Evolutionary conservation across 164 flowering plant genomes (phyloP), one percentile per base, ranked within the genome.

Genomic region (Vitis vinifera): DNA sequence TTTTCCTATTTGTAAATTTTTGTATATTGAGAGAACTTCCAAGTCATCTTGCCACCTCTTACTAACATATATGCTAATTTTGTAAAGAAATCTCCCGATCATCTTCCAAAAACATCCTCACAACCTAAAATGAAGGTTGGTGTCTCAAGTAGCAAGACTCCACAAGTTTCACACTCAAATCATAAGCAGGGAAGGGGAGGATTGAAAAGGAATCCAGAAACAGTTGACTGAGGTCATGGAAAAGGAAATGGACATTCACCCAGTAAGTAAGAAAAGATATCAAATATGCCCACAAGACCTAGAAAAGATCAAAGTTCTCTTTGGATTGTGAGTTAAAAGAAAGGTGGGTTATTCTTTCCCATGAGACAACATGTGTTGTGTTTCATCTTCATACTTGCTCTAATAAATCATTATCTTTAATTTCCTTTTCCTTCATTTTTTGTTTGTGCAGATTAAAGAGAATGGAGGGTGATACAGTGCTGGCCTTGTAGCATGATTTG

Each of bases 311-410:
- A 65, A 44, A 70, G 51, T 0, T 71, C 23, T 70, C 76, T 70
- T 52, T 73, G 12, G 84, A 94, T 66, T 70, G 58, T 2, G 71
- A 63, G 51, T 72, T 89, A 30, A 81, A 56, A 66, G 85, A 81
- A 59, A 87, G 92, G 93, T 88, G 59, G 44, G 15, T 53, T 56
- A 10, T 23, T 67, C 56, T 62, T 62, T 3, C 59, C 44, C 14
- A 2, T 65, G 9, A 51, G 11, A 17, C 17, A 17, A 17, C 17
- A 17, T 17, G 17, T 17, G 17, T 17, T 17, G 17, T 17, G 17
- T 17, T 17, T 17, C 17, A 17, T 17, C 17, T 17, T 17, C 17
- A 17, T 17, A 17, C 17, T 17, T 17, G 17, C 17, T 17, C 17
- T 17, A 17, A 17, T 17, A 17, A 17, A 17, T 17, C 17, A 17